A percentile compares a stretch with the other conserved stretches of the same genome.
phyloP scores from a whole-genome alignment of 768 basidiomycete species.

The Tephrocybe rancida region DNA sequence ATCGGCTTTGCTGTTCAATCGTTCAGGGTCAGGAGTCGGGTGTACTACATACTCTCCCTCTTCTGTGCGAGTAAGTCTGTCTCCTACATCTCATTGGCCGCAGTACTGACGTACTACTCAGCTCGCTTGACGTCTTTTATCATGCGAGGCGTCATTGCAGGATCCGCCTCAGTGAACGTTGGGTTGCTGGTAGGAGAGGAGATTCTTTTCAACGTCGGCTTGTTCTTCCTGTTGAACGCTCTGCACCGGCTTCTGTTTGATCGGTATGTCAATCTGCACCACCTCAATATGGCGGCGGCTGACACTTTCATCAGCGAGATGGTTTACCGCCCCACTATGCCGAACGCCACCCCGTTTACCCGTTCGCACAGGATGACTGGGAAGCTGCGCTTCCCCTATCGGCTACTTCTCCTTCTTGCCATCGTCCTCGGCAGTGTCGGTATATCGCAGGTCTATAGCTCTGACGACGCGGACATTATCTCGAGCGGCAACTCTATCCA shows the following conservation, averaged over 20 bases:
- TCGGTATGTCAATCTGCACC: neutral
- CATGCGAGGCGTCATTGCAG: constrained; percentile 3
- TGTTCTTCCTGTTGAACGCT: constrained; percentile 5
- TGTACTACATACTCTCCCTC: neutral
- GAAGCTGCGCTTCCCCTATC: neutral
- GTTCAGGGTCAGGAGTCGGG: constrained; percentile 1
- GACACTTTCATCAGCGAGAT: neutral
- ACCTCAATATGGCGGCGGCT: neutral
- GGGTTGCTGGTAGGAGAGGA: constrained; percentile 10
- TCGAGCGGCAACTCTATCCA: constrained; percentile 3
- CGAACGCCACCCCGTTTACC: neutral
- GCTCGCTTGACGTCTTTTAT: constrained; percentile 7
- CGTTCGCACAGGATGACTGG: neutral
- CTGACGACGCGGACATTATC: neutral
- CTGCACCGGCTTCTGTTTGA: constrained; percentile 2
- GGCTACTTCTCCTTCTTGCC: constrained; percentile 1
- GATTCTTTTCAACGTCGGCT: neutral
- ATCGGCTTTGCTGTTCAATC: constrained; percentile 3
- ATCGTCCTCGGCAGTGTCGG: constrained; percentile 8
- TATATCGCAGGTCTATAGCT: constrained; percentile 3
- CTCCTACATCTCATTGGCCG: neutral
- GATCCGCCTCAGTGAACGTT: neutral
- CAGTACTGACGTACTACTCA: neutral
- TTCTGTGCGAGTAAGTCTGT: constrained; percentile 7
- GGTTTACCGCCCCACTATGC: neutral